These are phyloP conservation scores for Avena eriantha DNA, from an alignment of 176 grass and related monocot genomes.

Conservation along the genomic window DNA sequence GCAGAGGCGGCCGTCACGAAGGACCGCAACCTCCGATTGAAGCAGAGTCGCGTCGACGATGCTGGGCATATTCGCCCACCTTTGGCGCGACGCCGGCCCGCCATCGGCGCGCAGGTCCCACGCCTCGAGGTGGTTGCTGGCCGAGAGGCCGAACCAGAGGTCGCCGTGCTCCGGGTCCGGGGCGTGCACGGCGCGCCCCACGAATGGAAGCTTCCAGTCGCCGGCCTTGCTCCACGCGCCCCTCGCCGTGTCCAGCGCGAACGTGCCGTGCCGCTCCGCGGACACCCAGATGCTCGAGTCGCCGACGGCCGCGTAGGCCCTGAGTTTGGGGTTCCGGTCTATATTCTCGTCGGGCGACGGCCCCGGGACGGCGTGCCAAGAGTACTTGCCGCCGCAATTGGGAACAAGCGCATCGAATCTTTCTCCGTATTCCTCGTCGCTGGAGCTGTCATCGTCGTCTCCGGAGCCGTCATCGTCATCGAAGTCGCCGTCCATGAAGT, in stretches of 20 bases:
- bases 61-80: neutral
- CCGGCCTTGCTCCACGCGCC: neutral
- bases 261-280: neutral
- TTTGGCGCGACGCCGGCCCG: neutral
- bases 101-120: neutral
- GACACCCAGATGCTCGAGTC: neutral
- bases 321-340: too few relatives aligned
- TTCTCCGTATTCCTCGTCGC: neutral
- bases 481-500: neutral
- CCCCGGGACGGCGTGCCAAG: neutral
- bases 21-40: neutral
- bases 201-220: neutral
- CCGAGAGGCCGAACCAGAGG: neutral
- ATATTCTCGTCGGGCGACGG: neutral
- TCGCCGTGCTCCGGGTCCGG: neutral
- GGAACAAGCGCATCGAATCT: neutral
- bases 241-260: constrained; percentile 14
- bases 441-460: neutral
- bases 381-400: neutral
- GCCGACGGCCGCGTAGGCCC: neutral
- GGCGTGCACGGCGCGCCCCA: neutral
- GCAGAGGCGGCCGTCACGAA: neutral
- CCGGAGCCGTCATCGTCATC: neutral
- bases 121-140: neutral
- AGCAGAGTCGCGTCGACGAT: neutral